These are phyloP conservation scores for Solanum appendiculatum DNA, from an alignment of 257 asterid genomes.

Conservation along the genomic window DNA sequence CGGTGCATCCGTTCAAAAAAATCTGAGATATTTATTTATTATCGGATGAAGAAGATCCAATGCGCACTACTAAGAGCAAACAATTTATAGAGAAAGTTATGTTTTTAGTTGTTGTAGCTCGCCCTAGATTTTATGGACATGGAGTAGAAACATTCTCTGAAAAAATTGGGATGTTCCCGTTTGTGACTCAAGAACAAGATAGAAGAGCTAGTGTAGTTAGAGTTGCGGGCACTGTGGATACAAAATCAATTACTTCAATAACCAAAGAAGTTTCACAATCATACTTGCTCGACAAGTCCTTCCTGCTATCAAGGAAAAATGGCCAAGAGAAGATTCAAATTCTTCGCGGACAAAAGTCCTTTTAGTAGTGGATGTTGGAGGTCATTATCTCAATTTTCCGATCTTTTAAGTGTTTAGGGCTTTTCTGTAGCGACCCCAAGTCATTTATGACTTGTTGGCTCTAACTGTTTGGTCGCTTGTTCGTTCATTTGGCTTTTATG, in stretches of 20 bases:
- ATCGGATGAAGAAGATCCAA: background rate
- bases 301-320: background rate
- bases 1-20: too few species aligned
- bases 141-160: background rate
- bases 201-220: background rate
- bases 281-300: background rate
- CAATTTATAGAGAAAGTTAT: background rate
- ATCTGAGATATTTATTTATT: background rate
- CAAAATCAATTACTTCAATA: background rate
- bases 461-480: too few species aligned
- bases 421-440: too few species aligned
- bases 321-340: background rate
- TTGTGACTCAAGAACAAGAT: background rate
- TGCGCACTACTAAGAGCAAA: background rate
- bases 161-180: background rate
- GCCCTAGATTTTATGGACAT: background rate
- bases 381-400: too few species aligned
- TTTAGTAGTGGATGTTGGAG: too few species aligned
- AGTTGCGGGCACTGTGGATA: background rate
- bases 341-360: too few species aligned
- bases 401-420: too few species aligned
- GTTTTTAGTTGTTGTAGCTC: background rate
- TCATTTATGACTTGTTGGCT: too few species aligned
- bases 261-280: background rate
- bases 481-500: too few species aligned